Evolutionary conservation across 2,329 filamentous ascomycete genomes (phyloP), one percentile per base, ranked within the genome.

Genomic region (Pseudocercospora eumusae): DNA sequence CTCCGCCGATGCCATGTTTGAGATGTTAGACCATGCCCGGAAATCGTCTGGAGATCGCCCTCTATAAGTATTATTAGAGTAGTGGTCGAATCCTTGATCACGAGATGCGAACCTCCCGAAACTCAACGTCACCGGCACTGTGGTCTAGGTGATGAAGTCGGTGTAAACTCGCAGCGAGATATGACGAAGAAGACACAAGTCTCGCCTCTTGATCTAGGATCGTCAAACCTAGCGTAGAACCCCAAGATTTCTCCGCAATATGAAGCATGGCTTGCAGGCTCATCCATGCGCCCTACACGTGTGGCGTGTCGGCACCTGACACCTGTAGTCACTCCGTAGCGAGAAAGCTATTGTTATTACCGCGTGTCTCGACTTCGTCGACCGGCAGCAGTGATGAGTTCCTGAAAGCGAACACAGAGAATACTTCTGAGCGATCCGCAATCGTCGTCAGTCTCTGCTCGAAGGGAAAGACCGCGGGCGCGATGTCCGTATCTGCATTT

Each of bases 1-100:
- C 33, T 36, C 33, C 5, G 50, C n/a, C 27, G 50, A 54, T 15
- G 50, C 50, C 50, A 54, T 54, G 11, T 11, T 54, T 33, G 49
- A 13, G 42, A n/a, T 27, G 21, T n/a, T 27, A 31, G 50, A 28
- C 18, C n/a, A 31, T 28, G 23, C 23, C 4, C 13, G 33, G 2
- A 33, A 13, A n/a, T 1, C 11, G 25, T 31, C 23, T n/a, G 6
- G 6, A 21, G 20, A 20, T 13, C 15, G 33, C 3, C 23, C 21
- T 45, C 42, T 45, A 21, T 40, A n/a, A n/a, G n/a, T n/a, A n/a
- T n/a, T 21, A 18, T 9, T 20, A 13, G 42, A 45, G 20, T 20
- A 21, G 13, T 8, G 20, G 42, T 21, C n/a, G 3, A 21, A 8
- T 9, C n/a, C 42, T 21, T 18, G 42, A 45, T 18, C 20, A 45